Percentiles rank a stretch among this genome's conserved stretches.
Evolutionary conservation across 805 yeast species (phyloP).

Genomic region (Starmerella scarabaei): DNA sequence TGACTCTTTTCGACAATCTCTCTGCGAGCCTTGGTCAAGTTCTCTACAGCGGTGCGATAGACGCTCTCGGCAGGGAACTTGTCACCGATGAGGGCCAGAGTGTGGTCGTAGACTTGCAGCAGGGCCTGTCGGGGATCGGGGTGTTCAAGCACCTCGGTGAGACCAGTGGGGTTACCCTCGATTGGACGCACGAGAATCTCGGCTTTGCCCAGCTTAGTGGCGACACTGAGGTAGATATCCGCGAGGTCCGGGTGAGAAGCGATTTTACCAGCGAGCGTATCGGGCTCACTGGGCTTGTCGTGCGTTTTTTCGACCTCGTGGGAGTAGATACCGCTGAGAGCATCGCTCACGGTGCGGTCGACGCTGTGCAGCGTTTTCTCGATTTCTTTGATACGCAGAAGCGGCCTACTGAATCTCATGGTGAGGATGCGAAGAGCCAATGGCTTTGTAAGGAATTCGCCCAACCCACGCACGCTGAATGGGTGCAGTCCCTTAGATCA

Average conservation of each 20-base stretch:
- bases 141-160: conserved; percentile 65
- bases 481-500: no score
- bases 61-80: conserved; percentile 62
- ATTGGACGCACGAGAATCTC: conserved; percentile 41
- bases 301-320: conserved; percentile 17
- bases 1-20: conserved; percentile 51
- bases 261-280: conserved; percentile 18
- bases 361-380: conserved; percentile 18
- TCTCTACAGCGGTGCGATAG: conserved; percentile 61
- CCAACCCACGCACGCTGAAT: no score
- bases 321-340: conserved; percentile 14
- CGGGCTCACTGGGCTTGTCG: conserved; percentile 11
- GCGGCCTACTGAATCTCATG: conserved; percentile 20
- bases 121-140: conserved; percentile 77
- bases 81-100: conserved; percentile 43
- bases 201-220: conserved; percentile 19
- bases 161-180: conserved; percentile 64
- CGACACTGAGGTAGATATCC: conserved; percentile 19
- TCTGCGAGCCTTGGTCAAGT: conserved; percentile 57
- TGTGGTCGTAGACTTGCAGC: conserved; percentile 54
- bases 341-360: conserved; percentile 18
- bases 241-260: conserved; percentile 23
- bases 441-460: no score
- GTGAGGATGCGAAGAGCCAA: no score
- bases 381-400: conserved; percentile 13